Percentiles rank a stretch among this genome's conserved stretches.
Evolutionary conservation across 2,329 filamentous ascomycete genomes (phyloP).

Genomic region (Fonsecaea pedrosoi): DNA sequence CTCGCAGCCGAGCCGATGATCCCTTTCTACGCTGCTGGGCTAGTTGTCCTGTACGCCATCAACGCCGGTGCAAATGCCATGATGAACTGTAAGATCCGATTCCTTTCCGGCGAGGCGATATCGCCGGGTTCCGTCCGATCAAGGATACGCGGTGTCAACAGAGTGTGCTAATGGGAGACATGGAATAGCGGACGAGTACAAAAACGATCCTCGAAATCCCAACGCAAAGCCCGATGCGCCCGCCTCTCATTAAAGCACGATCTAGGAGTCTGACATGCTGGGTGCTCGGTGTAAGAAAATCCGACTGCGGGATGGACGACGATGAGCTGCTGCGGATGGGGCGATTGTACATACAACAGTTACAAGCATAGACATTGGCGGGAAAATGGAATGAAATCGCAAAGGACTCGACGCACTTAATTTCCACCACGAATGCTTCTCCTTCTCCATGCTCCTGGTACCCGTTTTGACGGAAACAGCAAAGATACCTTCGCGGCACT

Average conservation of each 20-base stretch:
- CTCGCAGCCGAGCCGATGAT: slow-evolving; percentile 81
- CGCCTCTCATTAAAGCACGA: slow-evolving; percentile 23
- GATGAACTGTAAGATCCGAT: slow-evolving; percentile 71
- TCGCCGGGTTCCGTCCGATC: background rate
- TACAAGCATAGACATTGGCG: slow-evolving; percentile 31
- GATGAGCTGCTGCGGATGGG: slow-evolving; percentile 15
- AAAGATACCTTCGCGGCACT: background rate
- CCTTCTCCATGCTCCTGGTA: background rate
- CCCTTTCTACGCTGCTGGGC: slow-evolving; percentile 93
- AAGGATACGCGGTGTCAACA: slow-evolving; percentile 11
- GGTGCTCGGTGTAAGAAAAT: background rate
- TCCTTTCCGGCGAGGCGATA: background rate
- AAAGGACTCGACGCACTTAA: background rate
- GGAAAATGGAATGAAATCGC: slow-evolving; percentile 23
- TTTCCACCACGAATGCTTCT: background rate
- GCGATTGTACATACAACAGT: slow-evolving; percentile 34
- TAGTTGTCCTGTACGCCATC: slow-evolving; percentile 88
- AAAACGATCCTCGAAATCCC: slow-evolving; percentile 91
- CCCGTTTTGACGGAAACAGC: background rate
- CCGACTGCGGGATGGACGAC: background rate
- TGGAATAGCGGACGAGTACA: slow-evolving; percentile 81
- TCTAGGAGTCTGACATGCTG: background rate
- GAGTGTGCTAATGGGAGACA: slow-evolving; percentile 35
- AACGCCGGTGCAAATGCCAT: slow-evolving; percentile 81
- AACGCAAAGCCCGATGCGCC: slow-evolving; percentile 45